Percentiles rank a stretch among this genome's conserved stretches.
Conservation (phyloP, 345 rosid species). For the Sonneratia caseolaris region DNA sequence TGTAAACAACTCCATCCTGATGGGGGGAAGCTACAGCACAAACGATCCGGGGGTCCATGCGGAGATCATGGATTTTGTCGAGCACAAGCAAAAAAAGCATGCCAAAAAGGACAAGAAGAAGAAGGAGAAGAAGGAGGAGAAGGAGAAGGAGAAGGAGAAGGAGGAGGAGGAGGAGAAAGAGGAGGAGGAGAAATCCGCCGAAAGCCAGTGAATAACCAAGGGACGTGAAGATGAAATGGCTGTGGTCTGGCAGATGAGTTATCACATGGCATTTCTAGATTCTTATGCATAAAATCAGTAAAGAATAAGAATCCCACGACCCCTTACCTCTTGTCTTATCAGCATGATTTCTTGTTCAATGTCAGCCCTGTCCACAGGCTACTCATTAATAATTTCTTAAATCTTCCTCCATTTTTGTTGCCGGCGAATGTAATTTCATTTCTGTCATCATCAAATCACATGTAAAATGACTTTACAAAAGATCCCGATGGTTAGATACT, state of each 20-base stretch:
- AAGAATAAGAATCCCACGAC: background rate
- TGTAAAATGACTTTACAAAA: too few relatives aligned
- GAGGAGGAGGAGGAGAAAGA: constrained; percentile 20
- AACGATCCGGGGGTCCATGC: constrained; percentile 89
- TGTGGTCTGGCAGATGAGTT: background rate
- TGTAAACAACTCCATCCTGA: constrained; percentile 81
- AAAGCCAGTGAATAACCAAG: constrained; percentile 9
- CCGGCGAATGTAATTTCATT: too few relatives aligned
- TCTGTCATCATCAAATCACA: too few relatives aligned
- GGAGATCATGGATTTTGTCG: constrained; percentile 42
- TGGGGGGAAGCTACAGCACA: constrained; percentile 48
- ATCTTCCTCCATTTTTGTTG: too few relatives aligned
- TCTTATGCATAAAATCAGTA: background rate
- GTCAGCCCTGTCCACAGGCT: too few relatives aligned
- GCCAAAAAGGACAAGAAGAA: constrained; percentile 20
- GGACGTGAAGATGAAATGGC: background rate
- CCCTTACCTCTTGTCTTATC: background rate
- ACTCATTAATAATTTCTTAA: too few relatives aligned
- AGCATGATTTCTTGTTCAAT: background rate
- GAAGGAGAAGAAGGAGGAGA: constrained; percentile 17
- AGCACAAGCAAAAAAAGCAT: constrained; percentile 14
- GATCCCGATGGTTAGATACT: too few relatives aligned
- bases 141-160: constrained; percentile 21
- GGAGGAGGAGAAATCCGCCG: constrained; percentile 12
- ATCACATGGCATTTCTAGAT: background rate